These are phyloP conservation scores for Penicillium desertorum DNA, from an alignment of 495 filamentous ascomycete species.

Conservation along the genomic window DNA sequence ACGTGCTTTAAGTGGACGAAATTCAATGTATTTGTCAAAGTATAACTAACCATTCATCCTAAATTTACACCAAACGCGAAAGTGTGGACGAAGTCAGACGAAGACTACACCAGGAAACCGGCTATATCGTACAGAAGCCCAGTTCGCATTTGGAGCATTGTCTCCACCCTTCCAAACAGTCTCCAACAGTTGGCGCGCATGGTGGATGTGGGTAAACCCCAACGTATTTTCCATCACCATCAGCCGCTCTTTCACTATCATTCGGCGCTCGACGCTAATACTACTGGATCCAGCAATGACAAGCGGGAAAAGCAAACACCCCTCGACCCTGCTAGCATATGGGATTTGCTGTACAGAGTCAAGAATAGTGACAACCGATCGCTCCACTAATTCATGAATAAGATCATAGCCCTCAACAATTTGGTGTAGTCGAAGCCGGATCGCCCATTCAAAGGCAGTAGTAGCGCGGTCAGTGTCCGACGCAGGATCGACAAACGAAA, in stretches of 20 bases:
- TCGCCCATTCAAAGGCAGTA: constrained; percentile 32
- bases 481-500: not conserved
- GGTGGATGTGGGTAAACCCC: constrained; percentile 30
- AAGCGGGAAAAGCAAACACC: constrained; percentile 30
- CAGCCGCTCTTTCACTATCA: constrained; percentile 31
- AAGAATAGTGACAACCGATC: constrained; percentile 18
- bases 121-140: constrained; percentile 31
- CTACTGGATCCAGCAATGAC: constrained; percentile 33
- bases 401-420: constrained; percentile 32
- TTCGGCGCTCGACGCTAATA: constrained; percentile 23
- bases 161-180: constrained; percentile 23
- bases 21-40: too few relatives aligned
- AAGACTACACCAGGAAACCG: constrained; percentile 33
- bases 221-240: constrained; percentile 36
- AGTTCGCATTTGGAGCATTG: constrained; percentile 18
- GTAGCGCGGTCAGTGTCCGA: constrained; percentile 21
- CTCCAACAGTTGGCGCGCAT: constrained; percentile 26
- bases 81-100: constrained; percentile 6
- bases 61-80: too few relatives aligned
- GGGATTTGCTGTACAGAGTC: constrained; percentile 24
- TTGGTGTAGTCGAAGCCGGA: constrained; percentile 32
- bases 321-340: constrained; percentile 30
- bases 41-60: too few relatives aligned
- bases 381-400: constrained; percentile 23
- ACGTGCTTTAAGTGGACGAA: too few relatives aligned